phyloP scores from a whole-genome alignment of 371 early-diverging fungal species.

The Mortierella sp. region DNA sequence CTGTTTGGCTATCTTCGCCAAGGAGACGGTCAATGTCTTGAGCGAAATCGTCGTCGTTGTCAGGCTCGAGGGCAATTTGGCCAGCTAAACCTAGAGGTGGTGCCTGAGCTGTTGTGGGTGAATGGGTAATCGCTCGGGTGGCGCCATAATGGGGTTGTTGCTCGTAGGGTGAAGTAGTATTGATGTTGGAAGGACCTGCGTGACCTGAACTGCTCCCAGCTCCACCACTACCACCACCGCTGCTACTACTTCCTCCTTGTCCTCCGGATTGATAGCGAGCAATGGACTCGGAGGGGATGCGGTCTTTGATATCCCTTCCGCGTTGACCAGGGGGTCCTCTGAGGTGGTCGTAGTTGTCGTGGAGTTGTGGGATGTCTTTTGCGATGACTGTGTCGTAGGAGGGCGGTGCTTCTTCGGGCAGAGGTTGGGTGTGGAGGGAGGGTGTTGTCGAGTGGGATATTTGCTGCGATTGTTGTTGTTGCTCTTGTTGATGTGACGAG shows the following conservation, averaged over 20 bases:
- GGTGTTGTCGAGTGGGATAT: conserved; percentile 3
- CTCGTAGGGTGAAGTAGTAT: conserved; percentile 3
- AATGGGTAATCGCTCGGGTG: conserved; percentile 11
- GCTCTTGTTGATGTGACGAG: background rate
- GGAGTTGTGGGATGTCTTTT: conserved; percentile 48
- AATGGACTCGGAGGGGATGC: conserved; percentile 41
- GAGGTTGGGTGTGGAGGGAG: conserved; percentile 1
- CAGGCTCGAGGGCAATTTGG: conserved; percentile 24
- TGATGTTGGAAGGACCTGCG: background rate
- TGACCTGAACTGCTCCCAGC: background rate
- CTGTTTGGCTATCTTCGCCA: conserved; percentile 7
- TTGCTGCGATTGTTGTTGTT: background rate
- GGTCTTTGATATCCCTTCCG: conserved; percentile 37
- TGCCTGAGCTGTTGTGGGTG: conserved; percentile 15
- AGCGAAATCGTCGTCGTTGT: conserved; percentile 28
- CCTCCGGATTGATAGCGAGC: conserved; percentile 18
- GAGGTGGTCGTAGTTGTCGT: conserved; percentile 56
- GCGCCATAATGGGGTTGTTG: conserved; percentile 18
- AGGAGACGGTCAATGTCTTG: conserved; percentile 35
- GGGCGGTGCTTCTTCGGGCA: conserved; percentile 42
- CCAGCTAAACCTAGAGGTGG: conserved; percentile 30
- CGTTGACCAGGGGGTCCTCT: conserved; percentile 45
- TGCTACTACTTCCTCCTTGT: conserved; percentile 1
- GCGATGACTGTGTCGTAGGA: conserved; percentile 43
- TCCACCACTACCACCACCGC: conserved; percentile 7